A percentile compares a stretch with the other conserved stretches of the same genome.
Evolutionary conservation across 2,329 filamentous ascomycete species (phyloP).

Genomic region (Trichophyton equinum): DNA sequence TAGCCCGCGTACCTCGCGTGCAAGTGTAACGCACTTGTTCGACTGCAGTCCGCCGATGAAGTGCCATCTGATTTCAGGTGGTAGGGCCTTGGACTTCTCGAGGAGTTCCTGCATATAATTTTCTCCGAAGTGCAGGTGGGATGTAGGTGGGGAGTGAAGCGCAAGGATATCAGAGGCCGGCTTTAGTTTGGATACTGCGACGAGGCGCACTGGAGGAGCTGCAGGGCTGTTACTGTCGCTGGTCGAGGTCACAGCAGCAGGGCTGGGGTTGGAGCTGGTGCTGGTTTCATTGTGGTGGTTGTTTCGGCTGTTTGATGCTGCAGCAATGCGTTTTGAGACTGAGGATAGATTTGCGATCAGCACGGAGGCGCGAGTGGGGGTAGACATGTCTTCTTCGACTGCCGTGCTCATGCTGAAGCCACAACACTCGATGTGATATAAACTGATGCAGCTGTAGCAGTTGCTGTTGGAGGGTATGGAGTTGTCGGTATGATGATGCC

Average conservation of each 20-base stretch:
- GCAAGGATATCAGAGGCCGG: slow-evolving; percentile 82
- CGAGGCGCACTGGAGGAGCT: slow-evolving; percentile 47
- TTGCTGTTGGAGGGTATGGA: neutral
- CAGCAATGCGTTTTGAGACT: slow-evolving; percentile 47
- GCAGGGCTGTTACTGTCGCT: slow-evolving; percentile 6
- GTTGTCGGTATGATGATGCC: neutral
- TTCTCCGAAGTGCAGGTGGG: slow-evolving; percentile 77
- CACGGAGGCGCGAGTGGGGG: slow-evolving; percentile 42
- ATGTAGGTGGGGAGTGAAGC: slow-evolving; percentile 51
- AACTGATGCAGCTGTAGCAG: neutral
- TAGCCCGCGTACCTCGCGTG: slow-evolving; percentile 70
- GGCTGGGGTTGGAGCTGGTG: slow-evolving; percentile 6
- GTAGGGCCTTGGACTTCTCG: slow-evolving; percentile 73
- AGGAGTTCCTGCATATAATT: slow-evolving; percentile 88
- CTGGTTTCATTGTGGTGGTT: slow-evolving; percentile 8
- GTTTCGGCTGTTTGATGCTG: slow-evolving; percentile 35
- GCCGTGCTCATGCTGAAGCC: neutral
- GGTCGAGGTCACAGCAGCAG: neutral
- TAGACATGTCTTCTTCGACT: slow-evolving; percentile 7
- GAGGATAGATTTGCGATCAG: slow-evolving; percentile 51
- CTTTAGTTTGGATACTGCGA: slow-evolving; percentile 94
- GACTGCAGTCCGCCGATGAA: slow-evolving; percentile 93
- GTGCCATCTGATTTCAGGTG: slow-evolving; percentile 69
- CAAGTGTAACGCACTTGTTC: slow-evolving; percentile 80
- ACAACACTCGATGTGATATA: neutral